These are phyloP conservation scores for Pythium brachiatum DNA, from an alignment of 352 stramenopile genomes.

Conservation along the genomic window DNA sequence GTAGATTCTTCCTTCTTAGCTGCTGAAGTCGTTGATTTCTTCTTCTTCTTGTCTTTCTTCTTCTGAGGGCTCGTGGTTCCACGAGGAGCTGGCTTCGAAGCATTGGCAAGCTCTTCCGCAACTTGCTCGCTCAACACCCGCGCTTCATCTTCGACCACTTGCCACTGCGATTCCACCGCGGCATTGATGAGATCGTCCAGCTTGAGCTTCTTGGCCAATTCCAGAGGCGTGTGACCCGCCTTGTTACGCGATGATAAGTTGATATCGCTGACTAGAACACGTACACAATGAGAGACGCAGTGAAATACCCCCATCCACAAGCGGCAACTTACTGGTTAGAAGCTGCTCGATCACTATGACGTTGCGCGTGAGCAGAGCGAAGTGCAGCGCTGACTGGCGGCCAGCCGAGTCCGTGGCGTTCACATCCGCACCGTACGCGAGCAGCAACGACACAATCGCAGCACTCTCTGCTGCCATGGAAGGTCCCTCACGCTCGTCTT, in stretches of 20 bases:
- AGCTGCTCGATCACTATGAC: constrained; percentile 36
- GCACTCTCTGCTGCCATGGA: constrained; percentile 42
- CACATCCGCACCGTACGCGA: constrained; percentile 37
- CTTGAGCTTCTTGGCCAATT: constrained; percentile 30
- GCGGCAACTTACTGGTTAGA: constrained; percentile 11
- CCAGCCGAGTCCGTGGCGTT: constrained; percentile 42
- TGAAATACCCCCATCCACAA: constrained; percentile 12
- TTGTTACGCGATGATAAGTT: constrained; percentile 32
- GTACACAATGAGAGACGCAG: background rate
- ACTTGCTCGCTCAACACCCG: constrained; percentile 22
- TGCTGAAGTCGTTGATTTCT: constrained; percentile 23
- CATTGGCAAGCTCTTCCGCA: constrained; percentile 13
- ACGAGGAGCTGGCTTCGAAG: constrained; percentile 6
- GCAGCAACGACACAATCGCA: constrained; percentile 48
- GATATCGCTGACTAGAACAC: constrained; percentile 14
- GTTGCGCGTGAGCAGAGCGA: constrained; percentile 72
- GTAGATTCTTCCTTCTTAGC: constrained; percentile 29
- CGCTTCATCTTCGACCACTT: constrained; percentile 20
- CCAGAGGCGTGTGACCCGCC: constrained; percentile 33
- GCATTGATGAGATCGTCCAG: constrained; percentile 13
- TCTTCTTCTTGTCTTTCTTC: constrained; percentile 39
- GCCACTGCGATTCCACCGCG: constrained; percentile 25
- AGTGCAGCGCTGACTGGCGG: constrained; percentile 70
- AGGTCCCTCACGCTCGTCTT: constrained; percentile 28
- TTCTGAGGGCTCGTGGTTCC: constrained; percentile 17